Percentiles rank a stretch among this genome's conserved stretches.
Conservation (phyloP, 2,329 filamentous ascomycete species). For the Plenodomus lindquistii region DNA sequence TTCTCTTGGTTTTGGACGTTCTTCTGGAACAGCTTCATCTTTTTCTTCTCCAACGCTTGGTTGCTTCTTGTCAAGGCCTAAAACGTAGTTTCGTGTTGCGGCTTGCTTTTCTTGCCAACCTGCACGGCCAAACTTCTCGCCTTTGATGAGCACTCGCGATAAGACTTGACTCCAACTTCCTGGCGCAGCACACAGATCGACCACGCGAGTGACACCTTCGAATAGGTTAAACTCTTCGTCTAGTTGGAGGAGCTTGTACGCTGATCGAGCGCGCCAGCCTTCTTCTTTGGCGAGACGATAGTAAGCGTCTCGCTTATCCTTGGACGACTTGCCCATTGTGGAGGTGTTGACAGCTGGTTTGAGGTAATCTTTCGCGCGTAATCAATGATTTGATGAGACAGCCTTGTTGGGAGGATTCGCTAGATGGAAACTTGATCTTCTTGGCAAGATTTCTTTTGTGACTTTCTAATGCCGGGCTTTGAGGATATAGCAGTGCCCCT, state of each 20-base stretch:
- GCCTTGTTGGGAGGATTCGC: no score
- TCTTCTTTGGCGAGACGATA: conserved; percentile 98
- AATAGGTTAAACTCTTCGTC: conserved; percentile 97
- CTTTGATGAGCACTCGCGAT: conserved; percentile 89
- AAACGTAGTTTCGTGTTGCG: conserved; percentile 64
- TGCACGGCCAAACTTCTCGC: conserved; percentile 82
- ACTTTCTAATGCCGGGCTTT: no score
- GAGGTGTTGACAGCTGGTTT: background rate
- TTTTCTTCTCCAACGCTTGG: conserved; percentile 7
- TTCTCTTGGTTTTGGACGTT: conserved; percentile 54
- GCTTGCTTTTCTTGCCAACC: conserved; percentile 87
- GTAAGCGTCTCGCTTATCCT: conserved; percentile 98
- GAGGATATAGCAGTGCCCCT: no score
- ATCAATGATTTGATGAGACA: no score
- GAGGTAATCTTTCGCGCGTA: no score
- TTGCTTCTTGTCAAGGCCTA: conserved; percentile 41
- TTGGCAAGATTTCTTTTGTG: no score
- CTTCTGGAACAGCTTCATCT: conserved; percentile 17
- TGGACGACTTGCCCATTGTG: conserved; percentile 91
- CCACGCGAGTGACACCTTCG: conserved; percentile 84
- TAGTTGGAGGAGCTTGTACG: conserved; percentile 95
- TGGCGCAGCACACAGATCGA: conserved; percentile 93
- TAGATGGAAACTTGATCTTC: no score
- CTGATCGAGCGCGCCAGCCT: conserved; percentile 94
- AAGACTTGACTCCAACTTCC: conserved; percentile 98